Conservation (phyloP, 2,329 filamentous ascomycete species). For the Epichloe amarillans region DNA sequence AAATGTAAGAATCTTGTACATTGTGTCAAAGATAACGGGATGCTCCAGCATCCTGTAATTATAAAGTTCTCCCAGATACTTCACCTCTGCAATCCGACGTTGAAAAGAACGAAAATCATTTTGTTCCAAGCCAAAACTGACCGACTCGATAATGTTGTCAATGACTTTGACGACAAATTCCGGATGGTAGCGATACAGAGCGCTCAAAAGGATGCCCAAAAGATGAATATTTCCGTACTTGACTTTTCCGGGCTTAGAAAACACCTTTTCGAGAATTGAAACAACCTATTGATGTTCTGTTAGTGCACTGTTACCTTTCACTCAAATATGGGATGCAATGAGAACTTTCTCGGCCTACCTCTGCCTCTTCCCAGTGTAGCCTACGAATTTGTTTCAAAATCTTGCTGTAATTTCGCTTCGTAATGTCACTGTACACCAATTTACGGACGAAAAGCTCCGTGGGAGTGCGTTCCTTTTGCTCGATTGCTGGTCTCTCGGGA, state of each 20-base stretch:
- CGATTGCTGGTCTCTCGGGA: slow-evolving; percentile 81
- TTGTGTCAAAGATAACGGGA: slow-evolving; percentile 82
- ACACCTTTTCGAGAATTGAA: slow-evolving; percentile 71
- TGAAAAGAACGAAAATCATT: slow-evolving; percentile 98
- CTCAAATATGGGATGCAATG: not conserved
- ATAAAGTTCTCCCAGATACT: slow-evolving; percentile 92
- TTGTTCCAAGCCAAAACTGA: slow-evolving; percentile 77
- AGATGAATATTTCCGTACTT: slow-evolving; percentile 96
- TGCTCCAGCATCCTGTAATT: slow-evolving; percentile 97
- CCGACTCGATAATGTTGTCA: slow-evolving; percentile 79
- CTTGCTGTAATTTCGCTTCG: slow-evolving; percentile 85
- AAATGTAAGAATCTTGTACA: slow-evolving; percentile 91
- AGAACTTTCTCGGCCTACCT: slow-evolving; percentile 35
- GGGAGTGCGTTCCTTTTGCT: slow-evolving; percentile 90
- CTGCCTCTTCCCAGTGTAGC: slow-evolving; percentile 91
- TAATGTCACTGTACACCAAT: slow-evolving; percentile 85
- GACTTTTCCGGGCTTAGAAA: slow-evolving; percentile 91
- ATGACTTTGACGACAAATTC: slow-evolving; percentile 84
- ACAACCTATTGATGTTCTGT: slow-evolving; percentile 40
- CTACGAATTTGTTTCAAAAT: slow-evolving; percentile 88
- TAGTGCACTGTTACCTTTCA: not conserved
- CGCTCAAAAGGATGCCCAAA: slow-evolving; percentile 76
- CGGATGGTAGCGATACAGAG: slow-evolving; percentile 82
- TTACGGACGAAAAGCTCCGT: slow-evolving; percentile 89
- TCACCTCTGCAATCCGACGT: slow-evolving; percentile 84